Evolutionary conservation across 106 monocot genomes (phyloP), one percentile per base, ranked within the genome.

Genomic region (Dendrobium officinale): DNA sequence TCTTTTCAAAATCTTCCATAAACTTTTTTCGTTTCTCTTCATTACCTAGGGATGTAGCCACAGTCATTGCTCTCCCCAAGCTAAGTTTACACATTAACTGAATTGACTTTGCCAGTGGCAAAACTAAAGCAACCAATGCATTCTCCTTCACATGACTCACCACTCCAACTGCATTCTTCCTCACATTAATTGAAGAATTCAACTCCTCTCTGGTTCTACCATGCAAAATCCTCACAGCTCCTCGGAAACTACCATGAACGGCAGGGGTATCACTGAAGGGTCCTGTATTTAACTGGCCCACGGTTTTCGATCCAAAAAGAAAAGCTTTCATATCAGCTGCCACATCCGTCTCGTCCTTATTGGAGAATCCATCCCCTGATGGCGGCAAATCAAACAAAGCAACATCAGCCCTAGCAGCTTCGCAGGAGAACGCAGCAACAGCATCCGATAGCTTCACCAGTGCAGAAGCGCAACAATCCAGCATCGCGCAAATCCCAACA

Each of bases 391-490:
- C 95, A 29, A 95, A 95, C 15, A 83, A 77, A 15, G 81, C 78
- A 11, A 73, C 48, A 33, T 91, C 91, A 73, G 82, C 90, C 55
- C 83, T 85, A 18, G 86, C 84, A 1, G 90, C 98, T 83, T 99
- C 98, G 68, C 91, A 95, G 1, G 98, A 93, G 48, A 99, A 70
- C 1, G 95, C 95, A 1, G 93, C 95, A 55, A 91, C 95, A 10
- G 90, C 91, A 72, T 99, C 98, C 16, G 84, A 77, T 6, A 95
- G 64, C 67, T 78, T 86, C 16, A 80, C 61, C 47, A 99, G 67
- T 4, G 84, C 82, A 1, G 92, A 87, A 0, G 91, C 75, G 73
- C 86, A 80, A 76, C 84, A 90, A 74, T 94, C 94, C 51, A 98
- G 41, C 1, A 94, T 80, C n/a, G 92, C 90, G 41, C 83, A 87